Evolutionary conservation across 495 filamentous ascomycete genomes (phyloP), one percentile per base, ranked within the genome.

Genomic region (Aspergillus asperescens): DNA sequence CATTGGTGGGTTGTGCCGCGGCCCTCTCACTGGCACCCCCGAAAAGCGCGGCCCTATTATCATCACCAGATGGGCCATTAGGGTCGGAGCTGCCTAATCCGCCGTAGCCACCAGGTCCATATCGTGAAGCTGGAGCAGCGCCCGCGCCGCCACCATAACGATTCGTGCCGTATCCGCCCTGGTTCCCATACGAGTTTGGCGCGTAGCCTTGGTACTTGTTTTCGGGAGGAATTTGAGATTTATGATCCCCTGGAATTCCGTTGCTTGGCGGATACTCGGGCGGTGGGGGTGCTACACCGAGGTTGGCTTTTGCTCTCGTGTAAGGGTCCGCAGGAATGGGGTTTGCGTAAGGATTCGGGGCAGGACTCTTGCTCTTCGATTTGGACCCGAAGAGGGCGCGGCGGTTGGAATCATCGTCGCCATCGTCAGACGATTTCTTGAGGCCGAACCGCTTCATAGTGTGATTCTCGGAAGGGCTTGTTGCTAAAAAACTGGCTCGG

Each of bases 41-140:
- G 57, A 91, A 89, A 8, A 86, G 65, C 12, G 77, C 81, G 54
- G 84, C 80, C 52, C 82, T 73, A 52, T 79, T 81, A 42, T 72
- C 72, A 57, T 84, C 81, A 5, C 63, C 63, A 5, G 60, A 59
- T 37, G 79, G 75, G 49, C 80, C 76, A 42, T 78, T 77, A 58
- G 79, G 81, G 42, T 80, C 76, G 18, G 60, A 51, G 54, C 63
- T 70, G 50, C 84, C 85, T 38, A 90, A 59, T 22, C 85, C 85
- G 39, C 88, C 88, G 59, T 92, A 92, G 41, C 87, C 87, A 53
- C 86, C 84, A 45, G 78, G 68, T 29, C 85, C 79, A 51, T 80
- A 74, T 49, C 70, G 70, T 24, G 76, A 70, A 38, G 68, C 43
- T 24, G 58, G 52, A 15, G 57, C 54, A 34, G 58, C 61, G 47